These are phyloP conservation scores for Kappamyces sp. DNA, from an alignment of 192 early-diverging fungal species.

Conservation along the genomic window DNA sequence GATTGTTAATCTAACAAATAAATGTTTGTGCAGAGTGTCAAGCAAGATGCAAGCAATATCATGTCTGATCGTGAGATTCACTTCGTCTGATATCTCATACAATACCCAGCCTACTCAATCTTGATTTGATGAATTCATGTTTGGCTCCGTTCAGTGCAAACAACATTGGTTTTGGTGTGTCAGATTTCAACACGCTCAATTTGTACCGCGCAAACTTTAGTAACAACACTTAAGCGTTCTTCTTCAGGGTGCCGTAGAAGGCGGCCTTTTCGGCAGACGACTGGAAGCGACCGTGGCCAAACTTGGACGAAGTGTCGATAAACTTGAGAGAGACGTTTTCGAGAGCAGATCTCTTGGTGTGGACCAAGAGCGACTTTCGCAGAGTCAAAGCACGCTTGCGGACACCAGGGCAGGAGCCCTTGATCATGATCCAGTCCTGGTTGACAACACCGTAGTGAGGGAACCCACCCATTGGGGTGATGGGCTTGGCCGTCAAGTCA, in stretches of 20 bases:
- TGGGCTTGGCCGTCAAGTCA: slow-evolving; percentile 91
- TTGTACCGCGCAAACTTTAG: too few relatives aligned
- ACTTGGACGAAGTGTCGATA: slow-evolving; percentile 99
- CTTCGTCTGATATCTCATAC: too few relatives aligned
- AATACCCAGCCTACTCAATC: too few relatives aligned
- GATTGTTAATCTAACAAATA: too few relatives aligned
- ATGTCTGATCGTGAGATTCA: too few relatives aligned
- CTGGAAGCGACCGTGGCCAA: slow-evolving; percentile 99
- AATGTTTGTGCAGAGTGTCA: too few relatives aligned
- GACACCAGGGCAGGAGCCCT: slow-evolving; percentile 94
- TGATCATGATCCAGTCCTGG: slow-evolving; percentile 98
- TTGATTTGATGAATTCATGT: too few relatives aligned
- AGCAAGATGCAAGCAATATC: too few relatives aligned
- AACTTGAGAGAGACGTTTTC: slow-evolving; percentile 98
- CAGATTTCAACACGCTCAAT: too few relatives aligned
- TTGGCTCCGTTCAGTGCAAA: too few relatives aligned
- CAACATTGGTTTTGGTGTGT: too few relatives aligned
- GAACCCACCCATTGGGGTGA: slow-evolving; percentile 99
- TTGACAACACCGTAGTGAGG: slow-evolving; percentile 98
- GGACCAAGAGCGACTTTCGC: slow-evolving; percentile 93
- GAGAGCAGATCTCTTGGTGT: slow-evolving; percentile 94
- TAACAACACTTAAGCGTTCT: slow-evolving; percentile 16
- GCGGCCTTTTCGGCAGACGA: slow-evolving; percentile 90
- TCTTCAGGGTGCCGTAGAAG: slow-evolving; percentile 70
- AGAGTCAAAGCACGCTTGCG: slow-evolving; percentile 96